Conservation (phyloP, 202 grass and related monocot genomes). For the Setaria viridis region DNA sequence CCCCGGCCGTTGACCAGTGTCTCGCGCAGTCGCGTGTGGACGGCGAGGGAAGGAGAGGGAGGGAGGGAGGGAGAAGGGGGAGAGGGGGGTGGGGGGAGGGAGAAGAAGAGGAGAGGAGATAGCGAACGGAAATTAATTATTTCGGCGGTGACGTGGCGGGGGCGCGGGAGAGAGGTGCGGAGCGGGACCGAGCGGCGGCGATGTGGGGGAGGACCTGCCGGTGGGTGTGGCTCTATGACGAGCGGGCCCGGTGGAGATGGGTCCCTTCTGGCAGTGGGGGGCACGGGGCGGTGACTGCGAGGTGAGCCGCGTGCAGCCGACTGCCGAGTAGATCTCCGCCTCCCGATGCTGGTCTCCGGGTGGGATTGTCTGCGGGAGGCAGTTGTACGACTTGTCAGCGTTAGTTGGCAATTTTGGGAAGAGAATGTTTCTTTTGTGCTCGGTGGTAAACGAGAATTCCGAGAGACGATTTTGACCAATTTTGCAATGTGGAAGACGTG, state of each 20-base stretch:
- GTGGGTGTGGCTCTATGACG: not conserved
- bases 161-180: conserved; percentile 25
- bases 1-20: conserved; percentile 48
- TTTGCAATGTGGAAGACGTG: not conserved
- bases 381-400: conserved; percentile 23
- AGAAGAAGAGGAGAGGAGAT: conserved; percentile 3
- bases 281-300: not conserved
- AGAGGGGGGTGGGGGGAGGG: not conserved
- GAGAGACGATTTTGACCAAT: not conserved
- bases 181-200: conserved; percentile 18
- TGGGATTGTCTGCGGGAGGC: conserved; percentile 48
- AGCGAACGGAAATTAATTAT: conserved; percentile 54
- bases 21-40: conserved; percentile 30
- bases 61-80: not conserved
- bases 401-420: not conserved
- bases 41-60: not conserved
- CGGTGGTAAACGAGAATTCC: not conserved
- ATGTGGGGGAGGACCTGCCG: conserved; percentile 25
- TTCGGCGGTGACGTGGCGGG: conserved; percentile 59
- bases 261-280: not conserved
- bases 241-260: not conserved
- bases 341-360: conserved; percentile 50
- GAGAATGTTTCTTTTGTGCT: not conserved
- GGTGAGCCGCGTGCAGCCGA: conserved; percentile 29
- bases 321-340: conserved; percentile 58